Percentiles rank a stretch among this genome's conserved stretches.
These are phyloP conservation scores for Hepatocystis sp. DNA, from an alignment of 169 alveolate genomes.

Conservation along the genomic window DNA sequence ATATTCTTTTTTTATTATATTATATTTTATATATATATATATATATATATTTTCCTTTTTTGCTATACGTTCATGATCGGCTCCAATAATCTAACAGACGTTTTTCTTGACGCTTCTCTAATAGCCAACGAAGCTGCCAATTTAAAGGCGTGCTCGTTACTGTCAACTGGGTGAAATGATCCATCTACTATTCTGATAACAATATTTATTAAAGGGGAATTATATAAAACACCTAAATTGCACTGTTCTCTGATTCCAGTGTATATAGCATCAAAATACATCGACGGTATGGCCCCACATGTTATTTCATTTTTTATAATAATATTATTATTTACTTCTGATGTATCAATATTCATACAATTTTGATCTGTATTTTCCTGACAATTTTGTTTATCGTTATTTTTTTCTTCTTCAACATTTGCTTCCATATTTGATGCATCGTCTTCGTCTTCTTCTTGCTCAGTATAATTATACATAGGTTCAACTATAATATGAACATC, in stretches of 20 bases:
- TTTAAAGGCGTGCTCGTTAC: slow-evolving; percentile 91
- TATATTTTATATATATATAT: not conserved
- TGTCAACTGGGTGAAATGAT: slow-evolving; percentile 90
- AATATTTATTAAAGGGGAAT: slow-evolving; percentile 88
- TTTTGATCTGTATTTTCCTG: slow-evolving; percentile 10
- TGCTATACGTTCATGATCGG: slow-evolving; percentile 91
- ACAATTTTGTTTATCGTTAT: not conserved
- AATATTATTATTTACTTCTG: slow-evolving; percentile 76
- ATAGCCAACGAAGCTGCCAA: slow-evolving; percentile 89
- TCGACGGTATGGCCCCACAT: slow-evolving; percentile 91
- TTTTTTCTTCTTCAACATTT: not conserved
- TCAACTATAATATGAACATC: slow-evolving; percentile 87
- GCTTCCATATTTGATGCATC: slow-evolving; percentile 6
- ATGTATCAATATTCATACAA: slow-evolving; percentile 68
- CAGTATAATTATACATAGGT: slow-evolving; percentile 88
- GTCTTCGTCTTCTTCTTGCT: slow-evolving; percentile 71
- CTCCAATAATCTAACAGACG: slow-evolving; percentile 88
- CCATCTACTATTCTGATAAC: slow-evolving; percentile 89
- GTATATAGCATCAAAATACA: slow-evolving; percentile 87
- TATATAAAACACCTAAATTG: slow-evolving; percentile 85
- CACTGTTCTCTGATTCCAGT: slow-evolving; percentile 87
- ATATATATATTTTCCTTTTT: not conserved
- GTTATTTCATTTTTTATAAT: slow-evolving; percentile 84
- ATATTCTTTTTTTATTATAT: too few relatives aligned
- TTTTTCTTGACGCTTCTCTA: slow-evolving; percentile 88